Percentiles rank a stretch among this genome's conserved stretches.
Conservation (phyloP, 2,329 filamentous ascomycete genomes). For the Trichophyton equinum region DNA sequence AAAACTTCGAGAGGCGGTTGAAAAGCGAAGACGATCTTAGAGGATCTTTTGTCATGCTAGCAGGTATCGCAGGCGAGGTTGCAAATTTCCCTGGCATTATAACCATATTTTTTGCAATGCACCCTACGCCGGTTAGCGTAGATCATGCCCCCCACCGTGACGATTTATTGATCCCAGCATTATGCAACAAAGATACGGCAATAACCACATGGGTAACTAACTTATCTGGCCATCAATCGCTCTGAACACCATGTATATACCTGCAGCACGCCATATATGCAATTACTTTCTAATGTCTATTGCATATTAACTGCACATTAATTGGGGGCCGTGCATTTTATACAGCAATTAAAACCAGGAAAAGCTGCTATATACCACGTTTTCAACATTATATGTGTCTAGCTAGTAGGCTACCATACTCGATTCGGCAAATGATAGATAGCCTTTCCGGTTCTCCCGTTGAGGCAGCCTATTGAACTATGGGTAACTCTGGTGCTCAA, state of each 20-base stretch:
- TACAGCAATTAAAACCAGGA: neutral
- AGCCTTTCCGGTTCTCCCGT: neutral
- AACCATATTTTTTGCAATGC: neutral
- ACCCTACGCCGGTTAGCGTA: neutral
- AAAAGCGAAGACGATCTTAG: slow-evolving; percentile 39
- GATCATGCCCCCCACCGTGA: neutral
- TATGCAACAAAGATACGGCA: neutral
- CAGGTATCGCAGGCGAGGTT: neutral
- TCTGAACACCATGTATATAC: neutral
- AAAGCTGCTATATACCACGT: neutral
- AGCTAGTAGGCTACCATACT: neutral
- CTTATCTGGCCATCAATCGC: neutral
- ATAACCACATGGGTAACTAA: neutral
- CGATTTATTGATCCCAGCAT: neutral
- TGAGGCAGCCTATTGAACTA: neutral
- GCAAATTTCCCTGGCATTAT: neutral
- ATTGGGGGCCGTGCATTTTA: neutral
- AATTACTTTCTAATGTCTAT: neutral
- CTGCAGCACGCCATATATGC: neutral
- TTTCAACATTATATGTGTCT: neutral
- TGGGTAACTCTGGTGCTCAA: neutral
- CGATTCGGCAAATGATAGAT: neutral
- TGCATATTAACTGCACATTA: neutral
- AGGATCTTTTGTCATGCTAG: neutral
- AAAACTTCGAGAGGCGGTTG: slow-evolving; percentile 66